A percentile compares a stretch with the other conserved stretches of the same genome.
Conservation (phyloP, 2,329 filamentous ascomycete genomes). For the Claviceps sp. region DNA sequence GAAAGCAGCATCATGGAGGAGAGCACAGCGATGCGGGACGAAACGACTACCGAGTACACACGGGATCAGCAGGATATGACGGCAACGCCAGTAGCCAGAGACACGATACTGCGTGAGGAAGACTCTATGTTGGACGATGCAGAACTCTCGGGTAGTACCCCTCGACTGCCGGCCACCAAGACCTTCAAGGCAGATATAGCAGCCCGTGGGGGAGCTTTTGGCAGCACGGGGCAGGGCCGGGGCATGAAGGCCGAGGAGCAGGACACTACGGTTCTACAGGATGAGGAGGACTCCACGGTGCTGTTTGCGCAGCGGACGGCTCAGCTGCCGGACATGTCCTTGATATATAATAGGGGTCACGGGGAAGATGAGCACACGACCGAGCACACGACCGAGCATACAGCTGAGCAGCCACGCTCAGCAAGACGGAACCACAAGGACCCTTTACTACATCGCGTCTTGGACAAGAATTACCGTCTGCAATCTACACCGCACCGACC, state of each 20-base stretch:
- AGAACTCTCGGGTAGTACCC: slow-evolving; percentile 54
- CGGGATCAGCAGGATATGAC: slow-evolving; percentile 26
- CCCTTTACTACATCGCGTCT: slow-evolving; percentile 75
- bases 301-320: slow-evolving; percentile 39
- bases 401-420: slow-evolving; percentile 18
- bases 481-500: slow-evolving; percentile 75
- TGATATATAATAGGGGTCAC: slow-evolving; percentile 38
- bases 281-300: slow-evolving; percentile 33
- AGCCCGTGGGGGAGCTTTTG: slow-evolving; percentile 63
- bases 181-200: slow-evolving; percentile 42
- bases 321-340: slow-evolving; percentile 46
- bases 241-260: slow-evolving; percentile 37
- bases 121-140: slow-evolving; percentile 57
- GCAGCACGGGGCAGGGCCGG: slow-evolving; percentile 24
- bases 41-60: slow-evolving; percentile 37
- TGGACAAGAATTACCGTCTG: slow-evolving; percentile 90
- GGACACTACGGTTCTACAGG: slow-evolving; percentile 19
- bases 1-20: slow-evolving; percentile 37
- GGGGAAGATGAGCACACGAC: slow-evolving; percentile 5
- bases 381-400: slow-evolving; percentile 7
- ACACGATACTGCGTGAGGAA: slow-evolving; percentile 30
- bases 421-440: slow-evolving; percentile 40
- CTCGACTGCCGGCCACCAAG: slow-evolving; percentile 40
- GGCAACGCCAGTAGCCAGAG: slow-evolving; percentile 17
- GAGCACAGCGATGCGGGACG: slow-evolving; percentile 42